These are phyloP conservation scores for Fusarium solani-melongenae DNA, from an alignment of 2,329 filamentous ascomycete genomes.

Conservation along the genomic window DNA sequence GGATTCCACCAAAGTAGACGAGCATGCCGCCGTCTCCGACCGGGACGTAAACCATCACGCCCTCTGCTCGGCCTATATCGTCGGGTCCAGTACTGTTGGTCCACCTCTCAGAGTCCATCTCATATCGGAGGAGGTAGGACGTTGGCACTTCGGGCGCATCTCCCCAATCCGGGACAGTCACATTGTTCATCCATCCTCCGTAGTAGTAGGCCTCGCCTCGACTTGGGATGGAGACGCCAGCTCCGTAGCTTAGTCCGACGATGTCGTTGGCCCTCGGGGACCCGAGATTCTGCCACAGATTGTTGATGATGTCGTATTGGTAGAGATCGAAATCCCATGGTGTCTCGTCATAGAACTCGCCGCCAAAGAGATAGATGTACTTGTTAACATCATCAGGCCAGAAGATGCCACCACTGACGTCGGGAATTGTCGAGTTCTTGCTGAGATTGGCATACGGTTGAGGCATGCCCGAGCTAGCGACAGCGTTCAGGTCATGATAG, in stretches of 20 bases:
- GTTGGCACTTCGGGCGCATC: conserved; percentile 59
- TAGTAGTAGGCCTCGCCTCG: conserved; percentile 70
- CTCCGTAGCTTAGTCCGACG: conserved; percentile 65
- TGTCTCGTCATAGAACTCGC: conserved; percentile 62
- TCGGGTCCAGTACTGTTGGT: conserved; percentile 67
- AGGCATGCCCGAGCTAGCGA: conserved; percentile 59
- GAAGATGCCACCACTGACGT: conserved; percentile 56
- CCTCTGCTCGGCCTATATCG: conserved; percentile 65
- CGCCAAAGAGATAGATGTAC: conserved; percentile 71
- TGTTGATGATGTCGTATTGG: conserved; percentile 66
- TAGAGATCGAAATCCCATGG: conserved; percentile 63
- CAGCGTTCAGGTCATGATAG: conserved; percentile 66
- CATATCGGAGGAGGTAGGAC: conserved; percentile 65
- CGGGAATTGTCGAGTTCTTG: conserved; percentile 68
- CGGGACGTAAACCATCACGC: conserved; percentile 69
- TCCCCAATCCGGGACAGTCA: conserved; percentile 62
- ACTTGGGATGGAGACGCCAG: conserved; percentile 64
- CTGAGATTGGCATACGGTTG: conserved; percentile 66
- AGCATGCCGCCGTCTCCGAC: conserved; percentile 69
- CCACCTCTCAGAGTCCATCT: conserved; percentile 63
- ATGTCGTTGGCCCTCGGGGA: conserved; percentile 51
- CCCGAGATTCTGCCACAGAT: conserved; percentile 65
- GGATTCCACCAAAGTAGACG: conserved; percentile 71
- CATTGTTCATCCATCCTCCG: conserved; percentile 70
- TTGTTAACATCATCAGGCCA: conserved; percentile 74